Conservation (phyloP, 768 basidiomycete species). For the Macrolepiota fuliginosa region DNA sequence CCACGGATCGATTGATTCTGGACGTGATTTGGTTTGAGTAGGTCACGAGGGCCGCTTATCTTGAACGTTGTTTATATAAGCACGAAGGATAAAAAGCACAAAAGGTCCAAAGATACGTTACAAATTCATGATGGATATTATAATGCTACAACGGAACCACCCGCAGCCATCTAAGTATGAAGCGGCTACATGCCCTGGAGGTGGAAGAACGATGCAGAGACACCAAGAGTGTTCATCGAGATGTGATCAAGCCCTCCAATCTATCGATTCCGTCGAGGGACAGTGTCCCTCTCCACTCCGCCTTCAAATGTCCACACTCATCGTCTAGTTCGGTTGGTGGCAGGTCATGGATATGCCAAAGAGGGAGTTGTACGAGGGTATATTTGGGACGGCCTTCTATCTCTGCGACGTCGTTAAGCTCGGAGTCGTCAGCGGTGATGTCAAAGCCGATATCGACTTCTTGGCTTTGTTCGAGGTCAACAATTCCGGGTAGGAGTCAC, state of each 20-base stretch:
- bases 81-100: too few species aligned
- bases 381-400: neutral
- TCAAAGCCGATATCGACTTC: neutral
- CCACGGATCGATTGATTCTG: too few species aligned
- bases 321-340: neutral
- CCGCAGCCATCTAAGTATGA: too few species aligned
- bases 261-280: conserved; percentile 1
- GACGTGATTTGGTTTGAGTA: too few species aligned
- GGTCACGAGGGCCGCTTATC: too few species aligned
- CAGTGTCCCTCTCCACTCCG: conserved; percentile 7
- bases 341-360: conserved; percentile 11
- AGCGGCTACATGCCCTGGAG: too few species aligned
- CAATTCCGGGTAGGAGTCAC: neutral
- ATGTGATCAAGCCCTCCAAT: neutral
- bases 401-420: neutral
- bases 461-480: conserved; percentile 2
- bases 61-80: too few species aligned
- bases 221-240: neutral
- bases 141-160: too few species aligned
- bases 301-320: neutral
- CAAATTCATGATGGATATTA: too few species aligned
- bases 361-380: neutral
- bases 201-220: neutral
- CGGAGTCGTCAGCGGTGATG: neutral
- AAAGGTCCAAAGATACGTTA: too few species aligned